Conservation (phyloP, 2,329 filamentous ascomycete genomes). For the Aspergillus ochraceoroseus region DNA sequence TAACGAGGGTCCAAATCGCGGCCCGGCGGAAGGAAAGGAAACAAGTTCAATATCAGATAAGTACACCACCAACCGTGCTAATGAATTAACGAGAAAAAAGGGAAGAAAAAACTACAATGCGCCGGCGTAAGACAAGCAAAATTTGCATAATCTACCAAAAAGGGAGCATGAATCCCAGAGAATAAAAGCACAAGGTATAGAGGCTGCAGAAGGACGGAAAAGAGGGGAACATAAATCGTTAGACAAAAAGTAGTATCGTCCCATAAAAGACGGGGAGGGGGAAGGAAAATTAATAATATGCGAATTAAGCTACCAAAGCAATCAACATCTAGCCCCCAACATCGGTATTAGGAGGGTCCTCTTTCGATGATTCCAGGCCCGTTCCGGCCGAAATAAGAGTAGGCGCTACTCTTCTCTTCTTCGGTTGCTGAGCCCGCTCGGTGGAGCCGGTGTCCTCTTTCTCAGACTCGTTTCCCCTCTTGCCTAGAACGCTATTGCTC, state of each 20-base stretch:
- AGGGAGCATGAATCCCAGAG: neutral
- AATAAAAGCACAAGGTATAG: constrained; percentile 11
- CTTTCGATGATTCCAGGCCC: constrained; percentile 9
- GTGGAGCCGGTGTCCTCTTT: constrained; percentile 46
- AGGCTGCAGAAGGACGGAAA: too few relatives aligned
- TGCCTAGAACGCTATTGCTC: constrained; percentile 52
- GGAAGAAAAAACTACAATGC: neutral
- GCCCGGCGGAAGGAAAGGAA: too few relatives aligned
- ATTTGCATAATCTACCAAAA: too few relatives aligned
- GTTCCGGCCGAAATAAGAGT: constrained; percentile 50
- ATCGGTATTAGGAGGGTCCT: constrained; percentile 16
- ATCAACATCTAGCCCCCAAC: constrained; percentile 15
- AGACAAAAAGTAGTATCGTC: constrained; percentile 12
- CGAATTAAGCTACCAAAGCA: constrained; percentile 5
- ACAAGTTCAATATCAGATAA: neutral
- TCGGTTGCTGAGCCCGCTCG: constrained; percentile 49
- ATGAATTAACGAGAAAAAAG: neutral
- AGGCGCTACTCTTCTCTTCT: constrained; percentile 67
- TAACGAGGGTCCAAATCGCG: neutral
- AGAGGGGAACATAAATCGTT: constrained; percentile 15
- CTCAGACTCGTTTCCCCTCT: constrained; percentile 47
- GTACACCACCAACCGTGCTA: neutral
- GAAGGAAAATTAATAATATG: neutral
- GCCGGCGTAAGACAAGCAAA: neutral
- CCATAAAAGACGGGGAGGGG: constrained; percentile 6